Evolutionary conservation across 257 asterid species (phyloP).

Genomic region (Gentiana dahurica): DNA sequence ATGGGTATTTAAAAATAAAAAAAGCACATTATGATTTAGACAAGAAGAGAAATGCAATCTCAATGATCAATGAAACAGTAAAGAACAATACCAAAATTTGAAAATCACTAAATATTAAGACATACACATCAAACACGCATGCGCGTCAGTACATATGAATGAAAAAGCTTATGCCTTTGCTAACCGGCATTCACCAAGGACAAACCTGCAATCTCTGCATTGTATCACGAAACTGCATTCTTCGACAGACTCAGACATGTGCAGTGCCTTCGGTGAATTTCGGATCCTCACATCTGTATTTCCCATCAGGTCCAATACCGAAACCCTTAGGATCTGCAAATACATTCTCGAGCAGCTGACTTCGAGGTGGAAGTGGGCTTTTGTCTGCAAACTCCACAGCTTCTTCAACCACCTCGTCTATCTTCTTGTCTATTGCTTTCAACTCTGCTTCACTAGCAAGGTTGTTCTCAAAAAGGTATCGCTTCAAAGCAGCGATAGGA

Average conservation of each 20-base stretch:
- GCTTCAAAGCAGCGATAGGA: slow-evolving; percentile 70
- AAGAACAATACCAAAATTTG: too few species aligned
- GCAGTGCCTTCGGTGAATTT: slow-evolving; percentile 97
- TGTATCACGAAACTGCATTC: slow-evolving; percentile 6
- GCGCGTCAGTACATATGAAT: slow-evolving; percentile 12
- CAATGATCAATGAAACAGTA: too few species aligned
- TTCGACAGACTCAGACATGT: slow-evolving; percentile 42
- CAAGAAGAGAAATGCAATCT: too few species aligned
- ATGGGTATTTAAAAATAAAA: too few species aligned
- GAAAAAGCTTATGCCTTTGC: slow-evolving; percentile 11
- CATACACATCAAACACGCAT: slow-evolving; percentile 16
- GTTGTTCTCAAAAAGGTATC: slow-evolving; percentile 61
- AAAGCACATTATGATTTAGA: too few species aligned
- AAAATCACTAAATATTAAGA: neutral
- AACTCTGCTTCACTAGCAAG: slow-evolving; percentile 67
- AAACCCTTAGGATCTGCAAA: slow-evolving; percentile 94
- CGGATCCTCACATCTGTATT: slow-evolving; percentile 96
- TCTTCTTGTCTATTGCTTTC: slow-evolving; percentile 75
- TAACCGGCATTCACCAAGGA: slow-evolving; percentile 15
- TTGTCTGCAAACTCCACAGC: slow-evolving; percentile 86
- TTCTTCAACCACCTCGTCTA: slow-evolving; percentile 76
- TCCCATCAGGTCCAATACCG: slow-evolving; percentile 91
- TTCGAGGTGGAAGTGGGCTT: slow-evolving; percentile 81
- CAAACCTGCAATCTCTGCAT: slow-evolving; percentile 9
- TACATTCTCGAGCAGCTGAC: slow-evolving; percentile 84